Evolutionary conservation across 768 basidiomycete species (phyloP), one percentile per base, ranked within the genome.

Genomic region (Holtermannia corniformis): DNA sequence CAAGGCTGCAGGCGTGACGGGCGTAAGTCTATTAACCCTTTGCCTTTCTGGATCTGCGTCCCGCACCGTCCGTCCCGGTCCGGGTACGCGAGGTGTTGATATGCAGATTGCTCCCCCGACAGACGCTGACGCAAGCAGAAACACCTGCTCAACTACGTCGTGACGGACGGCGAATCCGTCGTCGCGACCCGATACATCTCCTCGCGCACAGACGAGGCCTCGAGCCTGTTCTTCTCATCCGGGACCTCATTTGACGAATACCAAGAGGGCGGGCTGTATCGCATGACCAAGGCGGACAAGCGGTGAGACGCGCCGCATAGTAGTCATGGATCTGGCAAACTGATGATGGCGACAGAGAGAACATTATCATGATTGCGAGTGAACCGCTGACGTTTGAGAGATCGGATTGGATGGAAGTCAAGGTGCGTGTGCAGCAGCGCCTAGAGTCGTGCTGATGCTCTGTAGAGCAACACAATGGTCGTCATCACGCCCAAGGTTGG

Each of bases 371-470:
- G 85, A 67, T 70, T 46, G 60, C 55, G 28, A 87, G 85, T 60
- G 93, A 97, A 62, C 95, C 95, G 0, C 74, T 99, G 43, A 99
- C 95, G 0, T 99, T 97, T 63, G 93, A 99, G 75, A 79, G 91
- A 78, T 88, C 89, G 47, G 95, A 99, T 71, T 99, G 95, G 95
- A 92, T 96, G 85, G 95, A 96, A 72, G 92, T 99, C 64, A 86
- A 85, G 69, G 93, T 89, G n/a, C n/a, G n/a, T n/a, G n/a, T n/a
- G n/a, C n/a, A n/a, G n/a, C n/a, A n/a, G n/a, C n/a, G n/a, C n/a
- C n/a, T n/a, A n/a, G n/a, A n/a, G n/a, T n/a, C n/a, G n/a, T n/a
- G n/a, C n/a, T n/a, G n/a, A n/a, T n/a, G n/a, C n/a, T n/a, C n/a
- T n/a, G n/a, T n/a, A n/a, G n/a, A n/a, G n/a, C 12, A 96, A 99